Base-by-base conservation (phyloP, 2,329 filamentous ascomycete species). In the Ceratocystis huliohia region DNA sequence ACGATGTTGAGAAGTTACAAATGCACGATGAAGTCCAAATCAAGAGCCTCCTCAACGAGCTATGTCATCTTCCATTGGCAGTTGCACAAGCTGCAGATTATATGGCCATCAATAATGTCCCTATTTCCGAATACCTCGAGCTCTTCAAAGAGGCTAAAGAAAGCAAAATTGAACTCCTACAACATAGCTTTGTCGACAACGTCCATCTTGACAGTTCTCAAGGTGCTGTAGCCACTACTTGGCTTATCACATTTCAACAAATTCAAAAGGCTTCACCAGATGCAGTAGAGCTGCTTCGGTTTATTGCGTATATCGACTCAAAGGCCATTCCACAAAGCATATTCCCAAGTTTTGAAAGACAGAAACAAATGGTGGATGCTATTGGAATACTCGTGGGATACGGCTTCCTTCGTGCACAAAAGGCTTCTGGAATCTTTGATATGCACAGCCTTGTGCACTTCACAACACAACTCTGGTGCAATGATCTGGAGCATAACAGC, bases 21-120 rank as follows among this genome's bases (percentile, higher is more conserved):
- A 4, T 28, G 3, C 25, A 28, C 8, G 17, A 25, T 3, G n/a
- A n/a, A n/a, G 37, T 37, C 46, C n/a, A 22, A 44, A 15, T 20
- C 45, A 13, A 17, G 3, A 6, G 3, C 25, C 25, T 28, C 25
- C 25, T 28, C 3, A 5, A 44, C 1, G 22, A 65, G 3, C 62
- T 70, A 2, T 53, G 48, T 17, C 53, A 66, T 45, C 67, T 69
- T 13, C 70, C 70, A 0, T 53, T 70, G 48, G 69, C 69, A 2
- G 70, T 70, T 25, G 46, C 25, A 3, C 69, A 70, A 46, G 70
- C 69, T 4, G 64, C 68, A 1, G 66, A 66, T 13, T 70, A 70
- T 17, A 66, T 70, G 13, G 66, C 61, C 48, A 46, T 45, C 20
- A 67, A 62, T 5, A 4, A 33, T 5, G 44, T 48, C 5, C 2